Conservation (phyloP, 306 rosid genomes). For the Sophora flavescens region DNA sequence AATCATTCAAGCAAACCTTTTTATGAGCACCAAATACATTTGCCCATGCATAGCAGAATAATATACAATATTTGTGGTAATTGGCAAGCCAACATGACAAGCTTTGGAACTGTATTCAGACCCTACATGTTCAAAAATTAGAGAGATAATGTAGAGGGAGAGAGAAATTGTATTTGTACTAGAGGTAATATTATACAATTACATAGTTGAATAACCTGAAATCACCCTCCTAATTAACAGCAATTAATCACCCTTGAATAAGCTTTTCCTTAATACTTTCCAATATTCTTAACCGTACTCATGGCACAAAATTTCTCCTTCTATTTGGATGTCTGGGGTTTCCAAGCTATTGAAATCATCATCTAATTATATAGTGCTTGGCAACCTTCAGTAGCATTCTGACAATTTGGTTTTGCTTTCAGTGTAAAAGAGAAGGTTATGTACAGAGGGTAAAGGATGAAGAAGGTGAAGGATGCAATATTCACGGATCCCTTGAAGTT, state of each 20-base stretch:
- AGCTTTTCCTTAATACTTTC: neutral
- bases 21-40: neutral
- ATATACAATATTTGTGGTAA: neutral
- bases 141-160: neutral
- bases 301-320: slow-evolving; percentile 10
- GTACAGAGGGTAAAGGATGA: slow-evolving; percentile 81
- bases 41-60: slow-evolving; percentile 1
- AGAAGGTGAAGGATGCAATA: slow-evolving; percentile 96
- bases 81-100: neutral
- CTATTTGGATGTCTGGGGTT: neutral
- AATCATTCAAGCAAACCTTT: neutral
- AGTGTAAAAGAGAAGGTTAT: slow-evolving; percentile 95
- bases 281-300: neutral
- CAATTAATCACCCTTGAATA: neutral
- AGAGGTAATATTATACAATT: neutral
- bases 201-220: neutral
- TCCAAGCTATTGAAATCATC: slow-evolving; percentile 20
- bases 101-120: neutral
- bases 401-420: slow-evolving; percentile 46
- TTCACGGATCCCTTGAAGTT: slow-evolving; percentile 88
- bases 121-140: neutral
- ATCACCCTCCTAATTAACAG: slow-evolving; percentile 9
- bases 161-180: neutral
- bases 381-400: slow-evolving; percentile 33
- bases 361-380: slow-evolving; percentile 27